Conservation (phyloP, 345 rosid species). For the Capsella bursapastoris region DNA sequence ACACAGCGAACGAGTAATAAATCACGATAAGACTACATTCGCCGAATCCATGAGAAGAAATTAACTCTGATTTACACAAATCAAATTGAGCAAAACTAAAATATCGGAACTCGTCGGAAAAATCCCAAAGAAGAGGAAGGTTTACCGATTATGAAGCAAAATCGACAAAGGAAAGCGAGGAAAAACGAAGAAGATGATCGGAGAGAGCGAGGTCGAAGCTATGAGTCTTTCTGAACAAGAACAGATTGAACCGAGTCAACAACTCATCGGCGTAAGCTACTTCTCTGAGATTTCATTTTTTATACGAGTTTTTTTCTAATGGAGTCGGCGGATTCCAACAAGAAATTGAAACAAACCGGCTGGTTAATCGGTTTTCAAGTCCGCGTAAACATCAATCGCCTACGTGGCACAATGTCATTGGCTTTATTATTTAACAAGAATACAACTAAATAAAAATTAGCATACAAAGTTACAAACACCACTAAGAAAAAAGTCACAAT, state of each 20-base stretch:
- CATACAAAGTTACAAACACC: no score
- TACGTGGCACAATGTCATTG: slow-evolving; percentile 8
- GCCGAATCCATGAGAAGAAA: slow-evolving; percentile 5
- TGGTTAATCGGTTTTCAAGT: slow-evolving; percentile 8
- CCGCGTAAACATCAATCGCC: background rate
- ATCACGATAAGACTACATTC: background rate
- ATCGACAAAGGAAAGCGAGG: background rate
- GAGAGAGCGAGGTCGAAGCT: slow-evolving; percentile 2
- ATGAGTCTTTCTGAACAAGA: background rate
- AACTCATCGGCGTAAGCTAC: background rate
- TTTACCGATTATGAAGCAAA: slow-evolving; percentile 6
- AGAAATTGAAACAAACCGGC: background rate
- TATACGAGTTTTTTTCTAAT: background rate
- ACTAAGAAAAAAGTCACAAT: no score
- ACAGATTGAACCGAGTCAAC: slow-evolving; percentile 21
- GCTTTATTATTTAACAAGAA: background rate
- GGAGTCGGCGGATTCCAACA: slow-evolving; percentile 29
- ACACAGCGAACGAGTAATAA: background rate
- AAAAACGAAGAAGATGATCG: slow-evolving; percentile 28
- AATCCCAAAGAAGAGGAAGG: background rate
- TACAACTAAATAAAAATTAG: no score
- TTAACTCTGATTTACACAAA: background rate
- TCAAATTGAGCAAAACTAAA: background rate
- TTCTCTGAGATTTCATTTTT: background rate
- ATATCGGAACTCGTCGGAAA: background rate